Conservation (phyloP, 2,329 filamentous ascomycete genomes). For the Ophiostoma piceae region DNA sequence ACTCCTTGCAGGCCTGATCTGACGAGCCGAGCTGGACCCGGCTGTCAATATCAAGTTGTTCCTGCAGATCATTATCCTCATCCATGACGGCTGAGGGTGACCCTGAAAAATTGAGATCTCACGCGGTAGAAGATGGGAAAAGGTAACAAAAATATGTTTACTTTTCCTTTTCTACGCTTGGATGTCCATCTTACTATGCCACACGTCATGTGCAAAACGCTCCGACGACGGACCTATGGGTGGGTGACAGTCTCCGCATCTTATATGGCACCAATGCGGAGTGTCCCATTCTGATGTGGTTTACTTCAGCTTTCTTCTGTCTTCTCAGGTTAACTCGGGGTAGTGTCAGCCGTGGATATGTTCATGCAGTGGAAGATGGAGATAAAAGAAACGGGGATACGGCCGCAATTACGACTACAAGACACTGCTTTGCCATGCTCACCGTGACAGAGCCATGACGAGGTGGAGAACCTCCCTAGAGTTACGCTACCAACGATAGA, state of each 20-base stretch:
- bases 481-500: background rate
- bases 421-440: background rate
- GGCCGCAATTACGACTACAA: background rate
- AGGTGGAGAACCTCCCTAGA: background rate
- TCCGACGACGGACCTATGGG: background rate
- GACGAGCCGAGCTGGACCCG: background rate
- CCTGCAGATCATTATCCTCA: background rate
- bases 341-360: too few relatives aligned
- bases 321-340: background rate
- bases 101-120: background rate
- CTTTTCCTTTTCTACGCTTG: background rate
- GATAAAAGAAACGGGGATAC: background rate
- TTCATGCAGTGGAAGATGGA: background rate
- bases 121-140: background rate
- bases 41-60: background rate
- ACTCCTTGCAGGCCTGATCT: slow-evolving; percentile 40
- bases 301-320: background rate
- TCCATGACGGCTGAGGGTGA: background rate
- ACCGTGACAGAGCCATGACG: background rate
- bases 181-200: background rate
- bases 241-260: slow-evolving; percentile 2
- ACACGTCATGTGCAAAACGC: too few relatives aligned
- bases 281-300: background rate
- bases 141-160: background rate
- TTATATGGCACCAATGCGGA: background rate